Evolutionary conservation across 257 asterid genomes (phyloP), one percentile per base, ranked within the genome.

Genomic region (Ocimum tenuiflorum): DNA sequence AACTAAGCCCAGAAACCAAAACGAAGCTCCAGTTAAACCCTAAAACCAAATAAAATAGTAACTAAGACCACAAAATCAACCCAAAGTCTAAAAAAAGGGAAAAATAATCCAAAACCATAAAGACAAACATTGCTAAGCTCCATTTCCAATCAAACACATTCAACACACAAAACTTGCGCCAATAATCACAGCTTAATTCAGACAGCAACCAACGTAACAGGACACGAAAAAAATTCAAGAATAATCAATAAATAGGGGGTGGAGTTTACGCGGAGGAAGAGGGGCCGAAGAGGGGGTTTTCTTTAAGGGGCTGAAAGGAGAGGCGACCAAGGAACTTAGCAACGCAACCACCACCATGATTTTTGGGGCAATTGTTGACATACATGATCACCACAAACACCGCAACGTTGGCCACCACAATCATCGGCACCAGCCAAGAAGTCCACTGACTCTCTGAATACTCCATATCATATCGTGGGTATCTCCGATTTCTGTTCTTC

Each of bases 221-320:
- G n/a, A 27, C 35, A 63, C 23, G 14, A 22, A 57, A 22, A 57
- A 3, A 41, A 4, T 27, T 14, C 3, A 13, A 8, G 42, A 48
- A 22, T 54, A 35, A 49, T 11, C n/a, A 64, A 48, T 7, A 14
- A 60, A 14, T 17, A 11, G 27, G 17, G 11, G 24, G 12, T 17
- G 24, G 43, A 31, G 29, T 23, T 78, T 83, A 94, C 99, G 95
- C 75, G 3, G 81, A 60, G 68, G 96, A 85, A 68, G 99, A 90
- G 27, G 99, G 97, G 38, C 99, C 99, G 67, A 88, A 85, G 47
- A 90, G 95, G 36, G 99, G 99, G 74, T 94, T 94, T 71, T 90
- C 97, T 23, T 80, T 76, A 13, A 86, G 86, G 23, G 99, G 97
- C 80, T 94, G 92, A 82, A 94, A 94, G 3, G 99, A 94, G 67